These are phyloP conservation scores for Irpex sp. DNA, from an alignment of 1,284 basidiomycete genomes.

Conservation along the genomic window DNA sequence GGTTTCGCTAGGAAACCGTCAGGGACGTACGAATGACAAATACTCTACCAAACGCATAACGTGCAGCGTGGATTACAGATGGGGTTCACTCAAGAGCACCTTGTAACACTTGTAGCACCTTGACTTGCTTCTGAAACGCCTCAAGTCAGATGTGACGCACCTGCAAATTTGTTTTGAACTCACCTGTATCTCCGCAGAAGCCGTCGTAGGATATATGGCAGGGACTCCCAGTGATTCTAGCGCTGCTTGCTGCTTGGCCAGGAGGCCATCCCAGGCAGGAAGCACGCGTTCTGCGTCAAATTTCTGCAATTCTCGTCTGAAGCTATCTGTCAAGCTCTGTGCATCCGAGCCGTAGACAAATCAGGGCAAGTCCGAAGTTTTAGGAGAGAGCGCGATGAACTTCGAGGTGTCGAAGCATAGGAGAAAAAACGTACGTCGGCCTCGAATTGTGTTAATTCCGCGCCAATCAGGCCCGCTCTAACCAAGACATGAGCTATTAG, in stretches of 20 bases:
- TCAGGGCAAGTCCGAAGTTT: slow-evolving; percentile 8
- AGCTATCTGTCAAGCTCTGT: slow-evolving; percentile 60
- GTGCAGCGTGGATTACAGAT: not conserved
- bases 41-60: not conserved
- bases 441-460: slow-evolving; percentile 63
- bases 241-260: slow-evolving; percentile 61
- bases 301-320: slow-evolving; percentile 55
- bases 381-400: not conserved
- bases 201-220: slow-evolving; percentile 59
- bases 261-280: slow-evolving; percentile 71
- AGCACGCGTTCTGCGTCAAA: slow-evolving; percentile 66
- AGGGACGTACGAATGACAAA: not conserved
- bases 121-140: slow-evolving; percentile 39
- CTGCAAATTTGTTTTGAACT: slow-evolving; percentile 13
- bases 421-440: slow-evolving; percentile 46
- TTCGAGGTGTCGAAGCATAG: not conserved
- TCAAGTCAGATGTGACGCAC: slow-evolving; percentile 5
- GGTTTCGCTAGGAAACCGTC: too few species aligned
- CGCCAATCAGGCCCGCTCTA: slow-evolving; percentile 63
- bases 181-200: slow-evolving; percentile 53
- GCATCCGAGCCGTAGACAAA: slow-evolving; percentile 9
- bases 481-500: not conserved
- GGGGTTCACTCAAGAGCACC: slow-evolving; percentile 31
- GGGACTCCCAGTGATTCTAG: slow-evolving; percentile 62
- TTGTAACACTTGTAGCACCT: slow-evolving; percentile 48